Conservation (phyloP, 1,284 basidiomycete genomes). For the Golubevia pallescens region DNA sequence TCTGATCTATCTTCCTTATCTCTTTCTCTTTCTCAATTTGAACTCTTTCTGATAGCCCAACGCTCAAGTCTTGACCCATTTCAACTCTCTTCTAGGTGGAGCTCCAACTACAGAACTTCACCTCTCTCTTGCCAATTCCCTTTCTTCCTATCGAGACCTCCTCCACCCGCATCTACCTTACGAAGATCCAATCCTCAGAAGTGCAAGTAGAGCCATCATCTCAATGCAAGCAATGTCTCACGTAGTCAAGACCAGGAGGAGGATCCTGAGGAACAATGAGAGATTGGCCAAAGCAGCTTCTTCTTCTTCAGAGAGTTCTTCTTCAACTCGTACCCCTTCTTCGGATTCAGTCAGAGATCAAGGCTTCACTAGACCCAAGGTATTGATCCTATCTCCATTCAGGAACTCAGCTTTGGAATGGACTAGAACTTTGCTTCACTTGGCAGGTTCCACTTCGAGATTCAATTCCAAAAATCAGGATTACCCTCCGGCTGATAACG, state of each 20-base stretch:
- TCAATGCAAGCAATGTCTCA: constrained; percentile 55
- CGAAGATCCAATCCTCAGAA: constrained; percentile 15
- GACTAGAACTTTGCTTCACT: constrained; percentile 72
- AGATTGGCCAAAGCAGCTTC: constrained; percentile 69
- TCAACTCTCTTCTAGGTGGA: constrained; percentile 10
- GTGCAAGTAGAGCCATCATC: constrained; percentile 19
- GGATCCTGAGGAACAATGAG: constrained; percentile 93
- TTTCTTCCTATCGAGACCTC: constrained; percentile 45
- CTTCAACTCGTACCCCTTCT: background rate
- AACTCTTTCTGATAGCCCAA: too few relatives aligned
- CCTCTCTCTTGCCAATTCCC: constrained; percentile 21
- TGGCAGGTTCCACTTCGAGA: too few relatives aligned
- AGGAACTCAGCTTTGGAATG: constrained; percentile 84
- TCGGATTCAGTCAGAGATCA: constrained; percentile 72
- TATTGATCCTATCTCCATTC: constrained; percentile 89
- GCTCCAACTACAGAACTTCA: constrained; percentile 16
- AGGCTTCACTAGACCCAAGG: constrained; percentile 94
- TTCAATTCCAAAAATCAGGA: too few relatives aligned
- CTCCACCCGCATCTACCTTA: constrained; percentile 34
- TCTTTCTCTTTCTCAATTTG: background rate
- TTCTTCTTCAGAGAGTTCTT: background rate
- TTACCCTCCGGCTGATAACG: constrained; percentile 72
- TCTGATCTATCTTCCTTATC: constrained; percentile 4
- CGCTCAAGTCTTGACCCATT: constrained; percentile 34
- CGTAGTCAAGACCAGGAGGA: constrained; percentile 78